Conservation (phyloP, 192 early-diverging fungal genomes). For the Linnemannia zychae region DNA sequence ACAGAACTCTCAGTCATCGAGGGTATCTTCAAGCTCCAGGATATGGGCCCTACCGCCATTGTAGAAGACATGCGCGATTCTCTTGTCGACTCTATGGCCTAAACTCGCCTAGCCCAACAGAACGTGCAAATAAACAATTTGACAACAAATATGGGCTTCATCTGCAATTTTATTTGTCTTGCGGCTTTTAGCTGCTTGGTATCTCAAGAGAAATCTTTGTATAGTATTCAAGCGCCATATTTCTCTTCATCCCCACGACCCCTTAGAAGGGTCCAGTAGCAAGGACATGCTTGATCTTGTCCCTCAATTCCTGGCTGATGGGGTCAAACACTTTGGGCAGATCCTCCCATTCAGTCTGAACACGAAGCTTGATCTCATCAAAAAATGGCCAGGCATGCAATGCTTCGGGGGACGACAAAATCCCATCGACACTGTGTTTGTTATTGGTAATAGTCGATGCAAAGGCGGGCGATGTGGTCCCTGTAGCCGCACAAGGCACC, state of each 20-base stretch:
- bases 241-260: neutral
- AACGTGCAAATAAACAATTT: neutral
- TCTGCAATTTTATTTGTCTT: too few relatives aligned
- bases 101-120: too few relatives aligned
- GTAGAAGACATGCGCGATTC: conserved; percentile 93
- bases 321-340: conserved; percentile 62
- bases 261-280: conserved; percentile 11
- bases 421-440: neutral
- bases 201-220: neutral
- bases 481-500: conserved; percentile 25
- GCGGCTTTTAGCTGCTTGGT: neutral
- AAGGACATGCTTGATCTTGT: conserved; percentile 38
- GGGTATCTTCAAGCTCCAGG: conserved; percentile 96
- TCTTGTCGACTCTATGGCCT: conserved; percentile 85
- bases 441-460: neutral
- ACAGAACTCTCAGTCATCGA: conserved; percentile 97
- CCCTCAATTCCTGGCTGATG: conserved; percentile 46
- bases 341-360: conserved; percentile 68
- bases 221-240: neutral
- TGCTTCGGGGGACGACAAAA: conserved; percentile 14
- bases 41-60: conserved; percentile 87
- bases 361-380: conserved; percentile 66
- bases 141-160: neutral
- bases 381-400: conserved; percentile 71
- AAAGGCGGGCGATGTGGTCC: neutral